Base-by-base conservation (phyloP, 352 stramenopile genomes). In the Globisporangium splendens region DNA sequence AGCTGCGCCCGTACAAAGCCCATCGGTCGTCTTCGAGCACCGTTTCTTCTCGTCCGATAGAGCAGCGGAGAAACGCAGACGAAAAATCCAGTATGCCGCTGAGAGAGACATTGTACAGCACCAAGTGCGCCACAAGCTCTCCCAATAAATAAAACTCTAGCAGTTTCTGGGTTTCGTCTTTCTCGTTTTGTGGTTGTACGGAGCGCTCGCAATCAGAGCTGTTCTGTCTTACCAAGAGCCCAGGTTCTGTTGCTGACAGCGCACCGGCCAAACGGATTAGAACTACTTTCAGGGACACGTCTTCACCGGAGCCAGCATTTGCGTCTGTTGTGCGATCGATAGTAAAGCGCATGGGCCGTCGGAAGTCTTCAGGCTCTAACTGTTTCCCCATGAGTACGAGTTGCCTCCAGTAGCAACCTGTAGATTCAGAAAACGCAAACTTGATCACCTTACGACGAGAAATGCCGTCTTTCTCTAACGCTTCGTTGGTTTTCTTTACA, bases 101-200 rank as follows among this genome's bases (percentile, higher is more conserved):
- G 14, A 84, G 41, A 17, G 76, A 63, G 5, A 87, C 66, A 22
- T 59, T 38, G 60, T 70, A 76, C 42, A 91, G 62, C 48, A 81
- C 73, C 47, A 89, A 66, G 47, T 88, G 73, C 44, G 81, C 81
- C 35, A 85, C 56, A 15, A 91, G 58, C 62, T 88, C 69, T 10
- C 82, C 82, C 11, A 91, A 66, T 52, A 91, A 63, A 49, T 75
- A 88, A 54, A 75, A 89, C 22, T 67, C 72, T 6, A 77, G 50
- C 22, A 89, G 63, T 46, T 68, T 64, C 17, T 46, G 46, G 33
- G 15, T 33, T 41, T 67, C 12, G 0, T 68, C 50, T 33, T 69
- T 53, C 1, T 52, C 18, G 1, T 50, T 41, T 5, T 14, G 17
- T 22, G 43, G 22, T 8, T 44, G 41, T 12, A 21, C 21, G 15